Conservation (phyloP, 768 basidiomycete genomes). For the Mycena capillaripes region DNA sequence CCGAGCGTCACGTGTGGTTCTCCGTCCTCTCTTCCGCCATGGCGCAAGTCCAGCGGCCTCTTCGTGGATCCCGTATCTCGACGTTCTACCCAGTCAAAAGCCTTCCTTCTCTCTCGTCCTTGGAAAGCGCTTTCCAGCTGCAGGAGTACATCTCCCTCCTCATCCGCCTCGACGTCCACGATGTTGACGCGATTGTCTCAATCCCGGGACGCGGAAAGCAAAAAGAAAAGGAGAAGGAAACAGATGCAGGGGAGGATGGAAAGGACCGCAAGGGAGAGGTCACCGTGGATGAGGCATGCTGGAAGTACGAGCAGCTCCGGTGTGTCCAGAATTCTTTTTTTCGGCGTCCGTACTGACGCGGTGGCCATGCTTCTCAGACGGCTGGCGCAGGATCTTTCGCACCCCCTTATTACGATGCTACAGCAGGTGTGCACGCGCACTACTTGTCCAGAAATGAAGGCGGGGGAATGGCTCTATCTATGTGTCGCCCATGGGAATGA, state of each 20-base stretch:
- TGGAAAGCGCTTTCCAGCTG: constrained; percentile 94
- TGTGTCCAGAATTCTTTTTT: constrained; percentile 37
- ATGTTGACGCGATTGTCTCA: constrained; percentile 85
- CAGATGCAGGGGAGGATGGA: constrained; percentile 49
- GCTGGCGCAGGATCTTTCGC: constrained; percentile 88
- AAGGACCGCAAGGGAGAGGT: constrained; percentile 60
- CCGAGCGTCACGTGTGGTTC: not conserved
- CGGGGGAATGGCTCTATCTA: constrained; percentile 97
- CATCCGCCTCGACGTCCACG: constrained; percentile 88
- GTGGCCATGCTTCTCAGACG: constrained; percentile 71
- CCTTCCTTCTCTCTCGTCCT: constrained; percentile 75
- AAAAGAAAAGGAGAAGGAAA: constrained; percentile 48
- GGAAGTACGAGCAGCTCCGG: constrained; percentile 80
- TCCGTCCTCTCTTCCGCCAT: not conserved
- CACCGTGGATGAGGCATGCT: constrained; percentile 84
- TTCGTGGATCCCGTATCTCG: constrained; percentile 83
- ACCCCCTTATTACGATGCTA: constrained; percentile 86
- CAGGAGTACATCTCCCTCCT: constrained; percentile 95
- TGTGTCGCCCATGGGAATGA: constrained; percentile 96
- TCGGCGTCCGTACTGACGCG: not conserved
- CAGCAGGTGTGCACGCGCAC: constrained; percentile 90
- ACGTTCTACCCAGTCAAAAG: constrained; percentile 84
- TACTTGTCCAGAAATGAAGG: constrained; percentile 97
- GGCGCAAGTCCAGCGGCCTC: constrained; percentile 66
- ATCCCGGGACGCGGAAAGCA: constrained; percentile 65